Base-by-base conservation (phyloP, 192 early-diverging fungal genomes). In the Geranomyces variabilis region DNA sequence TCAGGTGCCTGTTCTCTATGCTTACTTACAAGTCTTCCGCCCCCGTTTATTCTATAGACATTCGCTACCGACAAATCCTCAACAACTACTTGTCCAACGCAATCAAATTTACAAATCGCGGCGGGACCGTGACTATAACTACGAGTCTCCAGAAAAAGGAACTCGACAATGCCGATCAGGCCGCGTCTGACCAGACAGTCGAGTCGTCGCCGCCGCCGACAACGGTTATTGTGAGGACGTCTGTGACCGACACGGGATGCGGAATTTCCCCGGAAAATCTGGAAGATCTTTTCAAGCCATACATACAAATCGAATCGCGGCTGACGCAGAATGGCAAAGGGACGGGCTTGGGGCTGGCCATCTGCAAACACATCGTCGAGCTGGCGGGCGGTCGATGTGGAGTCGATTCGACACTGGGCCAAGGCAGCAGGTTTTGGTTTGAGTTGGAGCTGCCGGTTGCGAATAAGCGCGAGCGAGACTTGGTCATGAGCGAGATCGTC, bases 41-140 rank as follows among this genome's bases (percentile, higher is more conserved):
- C 44, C 31, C 41, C 34, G 49, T 62, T 19, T 33, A 12, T 44
- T 26, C 7, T 7, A 7, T 26, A 53, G 51, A 53, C 29, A 33
- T 72, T 17, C 85, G 93, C 28, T 66, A 93, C 43, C 83, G 89
- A 30, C 93, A 95, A 77, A 85, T 95, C 28, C 84, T 95, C 66
- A 92, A 88, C 17, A 95, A 95, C 63, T 76, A 93, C 28, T 85
- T 93, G 17, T 88, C 88, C 59, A 95, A 95, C 64, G 90, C 92
- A 19, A 79, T 93, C 58, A 95, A 95, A 79, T 95, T 95, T 30
- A 64, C 63, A 10, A 14, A 5, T 8, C 34, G 2, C 13, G 28
- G 24, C 13, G 26, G 22, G 22, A 29, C 43, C 29, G 62, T 72
- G 30, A 72, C 62, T 7, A 26, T 55, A 9, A 45, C 53, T 13